A percentile compares a stretch with the other conserved stretches of the same genome.
phyloP scores from a whole-genome alignment of 805 yeast genomes.

The Wickerhamiella lipophila region DNA sequence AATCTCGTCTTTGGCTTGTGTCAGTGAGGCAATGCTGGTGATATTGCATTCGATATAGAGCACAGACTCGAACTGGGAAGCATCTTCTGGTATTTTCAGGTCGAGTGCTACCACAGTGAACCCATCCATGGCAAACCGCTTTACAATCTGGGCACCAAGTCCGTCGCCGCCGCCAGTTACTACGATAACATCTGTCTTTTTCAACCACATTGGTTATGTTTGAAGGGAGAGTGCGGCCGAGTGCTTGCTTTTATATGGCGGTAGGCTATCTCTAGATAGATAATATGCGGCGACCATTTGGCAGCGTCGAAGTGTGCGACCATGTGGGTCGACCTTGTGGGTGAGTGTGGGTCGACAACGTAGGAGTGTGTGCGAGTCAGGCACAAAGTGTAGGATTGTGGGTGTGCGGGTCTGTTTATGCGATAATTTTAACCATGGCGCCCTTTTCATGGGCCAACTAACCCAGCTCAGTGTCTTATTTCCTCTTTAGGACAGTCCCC shows the following conservation, averaged over 20 bases:
- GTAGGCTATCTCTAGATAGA: too few relatives aligned
- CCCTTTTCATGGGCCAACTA: too few relatives aligned
- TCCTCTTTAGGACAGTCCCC: too few relatives aligned
- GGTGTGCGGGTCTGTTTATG: too few relatives aligned
- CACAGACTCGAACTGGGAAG: slow-evolving; percentile 31
- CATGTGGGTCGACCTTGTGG: too few relatives aligned
- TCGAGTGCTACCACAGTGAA: slow-evolving; percentile 59
- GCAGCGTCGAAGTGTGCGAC: neutral
- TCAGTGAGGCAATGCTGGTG: slow-evolving; percentile 37
- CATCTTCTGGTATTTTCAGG: slow-evolving; percentile 32
- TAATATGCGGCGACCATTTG: neutral
- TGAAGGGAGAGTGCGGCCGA: neutral
- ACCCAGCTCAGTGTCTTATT: too few relatives aligned
- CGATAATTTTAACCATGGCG: too few relatives aligned
- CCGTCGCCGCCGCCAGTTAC: slow-evolving; percentile 83
- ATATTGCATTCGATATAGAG: slow-evolving; percentile 61
- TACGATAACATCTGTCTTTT: slow-evolving; percentile 42
- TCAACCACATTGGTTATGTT: slow-evolving; percentile 15
- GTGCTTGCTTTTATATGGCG: neutral
- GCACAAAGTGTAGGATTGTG: too few relatives aligned
- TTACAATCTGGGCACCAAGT: slow-evolving; percentile 54
- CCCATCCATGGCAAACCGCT: slow-evolving; percentile 32
- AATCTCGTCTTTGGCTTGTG: slow-evolving; percentile 32
- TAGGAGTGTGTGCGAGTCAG: too few relatives aligned
- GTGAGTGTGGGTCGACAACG: too few relatives aligned